Base-by-base conservation (phyloP, 768 basidiomycete genomes). In the Tricholomella constricta region DNA sequence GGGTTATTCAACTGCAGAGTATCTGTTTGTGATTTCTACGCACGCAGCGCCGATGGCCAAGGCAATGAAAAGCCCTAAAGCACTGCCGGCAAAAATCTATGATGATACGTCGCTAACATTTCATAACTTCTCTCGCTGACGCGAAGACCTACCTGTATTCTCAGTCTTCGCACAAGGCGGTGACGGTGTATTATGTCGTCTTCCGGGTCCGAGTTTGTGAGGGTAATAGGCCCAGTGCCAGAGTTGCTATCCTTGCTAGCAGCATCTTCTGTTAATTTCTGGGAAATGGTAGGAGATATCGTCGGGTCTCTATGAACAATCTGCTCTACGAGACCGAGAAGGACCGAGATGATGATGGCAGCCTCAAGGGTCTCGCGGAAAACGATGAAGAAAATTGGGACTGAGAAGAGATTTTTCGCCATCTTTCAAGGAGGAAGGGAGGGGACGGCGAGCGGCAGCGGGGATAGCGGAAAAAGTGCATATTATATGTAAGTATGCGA, bases 341-440 rank as follows among this genome's bases (percentile, higher is more conserved):
- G 82, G 52, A 96, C 92, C 6, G 92, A 90, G 67, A 97, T 73
- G 78, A 98, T 92, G 75, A 98, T 89, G 37, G 84, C 85, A 4
- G 93, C 90, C 76, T 97, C 94, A 57, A 97, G 80, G 4, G 92
- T 89, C 80, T 97, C 94, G 66, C 94, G 84, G 70, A 96, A 94
- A 73, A 95, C 85, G 73, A 97, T 94, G 81, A 98, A 94, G 78
- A 94, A 97, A 61, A 98, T 93, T 64, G 93, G 85, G 51, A 95
- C 81, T 52, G 89, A 91, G 73, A 97, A 97, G 50, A 94, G 73
- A 64, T 84, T 81, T 56, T 80, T 80, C 15, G 79, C 74, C 91
- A 93, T 92, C 51, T 59, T 62, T 50, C 59, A 57, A 25, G 54
- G 36, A 14, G 44, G 45, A 26, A 40, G 47, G 42, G 59, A 47